A percentile compares a stretch with the other conserved stretches of the same genome.
Conservation (phyloP, 352 stramenopile genomes). For the Pythium insidiosum region DNA sequence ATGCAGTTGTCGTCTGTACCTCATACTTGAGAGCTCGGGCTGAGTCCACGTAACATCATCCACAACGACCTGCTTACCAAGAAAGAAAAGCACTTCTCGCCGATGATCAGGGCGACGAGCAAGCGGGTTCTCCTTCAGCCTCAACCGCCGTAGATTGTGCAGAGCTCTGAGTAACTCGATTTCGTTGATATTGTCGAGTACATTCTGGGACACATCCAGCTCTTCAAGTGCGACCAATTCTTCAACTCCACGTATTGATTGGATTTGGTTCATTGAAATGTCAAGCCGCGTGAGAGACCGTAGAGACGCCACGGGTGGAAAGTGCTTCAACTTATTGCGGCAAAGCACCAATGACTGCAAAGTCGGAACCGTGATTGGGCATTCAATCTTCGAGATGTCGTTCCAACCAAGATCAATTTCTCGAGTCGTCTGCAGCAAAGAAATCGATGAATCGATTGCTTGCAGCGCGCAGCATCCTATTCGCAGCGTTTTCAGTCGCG, state of each 20-base stretch:
- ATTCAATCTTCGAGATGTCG: constrained; percentile 34
- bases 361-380: constrained; percentile 16
- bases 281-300: constrained; percentile 39
- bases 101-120: constrained; percentile 63
- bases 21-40: constrained; percentile 67
- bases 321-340: constrained; percentile 44
- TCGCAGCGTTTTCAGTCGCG: constrained; percentile 38
- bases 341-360: constrained; percentile 54
- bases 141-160: constrained; percentile 29
- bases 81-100: constrained; percentile 73
- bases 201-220: constrained; percentile 71
- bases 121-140: constrained; percentile 72
- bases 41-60: constrained; percentile 53
- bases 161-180: constrained; percentile 42
- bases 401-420: constrained; percentile 72
- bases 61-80: constrained; percentile 55
- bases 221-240: constrained; percentile 28
- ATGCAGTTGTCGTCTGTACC: constrained; percentile 46
- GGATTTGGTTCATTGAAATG: constrained; percentile 57
- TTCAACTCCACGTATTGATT: constrained; percentile 45
- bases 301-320: constrained; percentile 39
- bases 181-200: constrained; percentile 38
- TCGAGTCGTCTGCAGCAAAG: constrained; percentile 29
- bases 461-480: constrained; percentile 61
- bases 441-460: constrained; percentile 43